phyloP scores from a whole-genome alignment of 75 land plant species.

The Chamaecyparis obtusa region DNA sequence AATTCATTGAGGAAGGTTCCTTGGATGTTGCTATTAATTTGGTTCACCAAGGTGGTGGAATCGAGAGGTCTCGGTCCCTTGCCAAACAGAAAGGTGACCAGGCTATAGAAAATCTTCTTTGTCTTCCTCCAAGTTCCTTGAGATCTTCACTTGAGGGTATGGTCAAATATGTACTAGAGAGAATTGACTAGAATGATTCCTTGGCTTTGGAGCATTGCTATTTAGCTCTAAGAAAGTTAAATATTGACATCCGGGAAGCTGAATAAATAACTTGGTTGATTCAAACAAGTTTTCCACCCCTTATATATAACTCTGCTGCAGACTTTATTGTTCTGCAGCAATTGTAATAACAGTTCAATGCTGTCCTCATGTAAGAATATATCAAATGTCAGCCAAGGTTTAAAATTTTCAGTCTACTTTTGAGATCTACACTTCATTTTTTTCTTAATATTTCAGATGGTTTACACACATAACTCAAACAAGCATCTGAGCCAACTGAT shows the following conservation, averaged over 20 bases:
- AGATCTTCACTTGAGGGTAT: slow-evolving; percentile 70
- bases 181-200: slow-evolving; percentile 49
- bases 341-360: not conserved
- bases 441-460: no score
- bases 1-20: slow-evolving; percentile 91
- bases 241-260: not conserved
- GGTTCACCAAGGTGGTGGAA: slow-evolving; percentile 72
- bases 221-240: not conserved
- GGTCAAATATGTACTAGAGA: slow-evolving; percentile 83
- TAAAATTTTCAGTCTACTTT: not conserved
- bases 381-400: not conserved
- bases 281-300: not conserved
- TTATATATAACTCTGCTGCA: not conserved
- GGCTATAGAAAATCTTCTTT: slow-evolving; percentile 64
- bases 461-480: no score
- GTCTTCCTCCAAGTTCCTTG: slow-evolving; percentile 61
- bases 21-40: slow-evolving; percentile 67
- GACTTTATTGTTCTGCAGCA: not conserved
- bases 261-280: not conserved
- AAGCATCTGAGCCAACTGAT: no score
- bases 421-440: not conserved
- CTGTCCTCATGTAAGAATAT: not conserved
- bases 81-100: slow-evolving; percentile 81
- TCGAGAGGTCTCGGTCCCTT: slow-evolving; percentile 66
- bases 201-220: not conserved